Percentiles rank a stretch among this genome's conserved stretches.
These are phyloP conservation scores for Saccharomyces hybrid DNA, from an alignment of 1,139 yeast genomes.

Conservation along the genomic window DNA sequence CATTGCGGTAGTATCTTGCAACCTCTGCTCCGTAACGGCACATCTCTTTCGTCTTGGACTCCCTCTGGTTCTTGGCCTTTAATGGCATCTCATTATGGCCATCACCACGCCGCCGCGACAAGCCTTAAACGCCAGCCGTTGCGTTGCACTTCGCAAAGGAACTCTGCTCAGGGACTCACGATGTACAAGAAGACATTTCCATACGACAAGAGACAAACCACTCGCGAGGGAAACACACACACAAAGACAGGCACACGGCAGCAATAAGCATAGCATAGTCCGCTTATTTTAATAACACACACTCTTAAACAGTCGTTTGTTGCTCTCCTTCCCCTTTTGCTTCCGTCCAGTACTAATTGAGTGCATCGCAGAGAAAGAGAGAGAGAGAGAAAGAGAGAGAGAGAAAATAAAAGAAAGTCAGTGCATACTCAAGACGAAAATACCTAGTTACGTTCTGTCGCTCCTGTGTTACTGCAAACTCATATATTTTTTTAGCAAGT, in stretches of 20 bases:
- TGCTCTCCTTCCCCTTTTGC: background rate
- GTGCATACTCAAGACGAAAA: background rate
- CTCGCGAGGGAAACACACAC: background rate
- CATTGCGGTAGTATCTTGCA: background rate
- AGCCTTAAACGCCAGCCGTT: background rate
- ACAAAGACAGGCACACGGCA: background rate
- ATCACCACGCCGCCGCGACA: background rate
- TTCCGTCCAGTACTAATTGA: background rate
- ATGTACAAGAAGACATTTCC: background rate
- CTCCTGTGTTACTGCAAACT: background rate
- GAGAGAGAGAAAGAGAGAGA: background rate
- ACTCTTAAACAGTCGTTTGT: background rate
- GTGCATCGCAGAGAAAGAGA: background rate
- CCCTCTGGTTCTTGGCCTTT: background rate
- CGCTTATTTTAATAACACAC: background rate
- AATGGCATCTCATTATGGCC: background rate
- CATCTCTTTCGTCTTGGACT: background rate
- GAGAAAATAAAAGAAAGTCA: background rate
- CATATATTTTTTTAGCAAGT: slow-evolving; percentile 1
- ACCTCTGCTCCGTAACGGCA: background rate
- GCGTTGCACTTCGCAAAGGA: background rate
- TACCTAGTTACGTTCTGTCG: background rate
- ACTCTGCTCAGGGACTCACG: background rate
- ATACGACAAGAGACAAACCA: background rate
- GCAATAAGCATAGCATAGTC: background rate